Evolutionary conservation across 495 filamentous ascomycete species (phyloP), one percentile per base, ranked within the genome.

Genomic region (Friedmanniomyces endolithicus): DNA sequence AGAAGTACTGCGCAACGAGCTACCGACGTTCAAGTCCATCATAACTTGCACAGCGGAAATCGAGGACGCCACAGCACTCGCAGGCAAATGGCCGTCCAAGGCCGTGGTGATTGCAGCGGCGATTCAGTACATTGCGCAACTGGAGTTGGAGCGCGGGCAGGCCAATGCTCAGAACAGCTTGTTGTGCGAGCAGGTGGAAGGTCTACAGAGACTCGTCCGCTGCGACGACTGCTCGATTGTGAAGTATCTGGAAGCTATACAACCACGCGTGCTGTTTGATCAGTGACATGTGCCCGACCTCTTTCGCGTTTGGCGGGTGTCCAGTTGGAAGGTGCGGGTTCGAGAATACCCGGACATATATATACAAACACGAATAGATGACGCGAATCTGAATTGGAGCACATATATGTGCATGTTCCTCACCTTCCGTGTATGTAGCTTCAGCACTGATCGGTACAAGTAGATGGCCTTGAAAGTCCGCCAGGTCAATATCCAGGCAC

Each of bases 141-240:
- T 54, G 11, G 52, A 54, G 27, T 6, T 4, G 19, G 52, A 54
- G 39, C 37, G 25, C 11, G 23, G 6, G 2, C 4, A 47, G 19
- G 25, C 41, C 23, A 31, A 29, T n/a, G 23, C n/a, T 11, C 40
- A 17, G 17, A 37, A 22, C 16, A 25, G 11, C 22, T 7, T 35
- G 23, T 23, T 54, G 24, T 22, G 22, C 9, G 40, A 46, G 7
- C 52, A 54, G 22, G 52, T 54, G 17, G 52, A 54, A 11, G 52
- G 39, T 31, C 41, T 54, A 39, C 52, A 54, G 43, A 54, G 47
- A 20, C 31, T 54, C 7, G 52, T 54, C 23, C 19, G 27, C 2
- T 54, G 52, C 40, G 52, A 54, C 39, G 52, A 54, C 22, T 54
- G 52, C 22, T 45, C 52, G 23, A 34, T 54, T 17, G 37, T 54